phyloP scores from a whole-genome alignment of 202 grass and related monocot genomes.

The Eragrostis tef region DNA sequence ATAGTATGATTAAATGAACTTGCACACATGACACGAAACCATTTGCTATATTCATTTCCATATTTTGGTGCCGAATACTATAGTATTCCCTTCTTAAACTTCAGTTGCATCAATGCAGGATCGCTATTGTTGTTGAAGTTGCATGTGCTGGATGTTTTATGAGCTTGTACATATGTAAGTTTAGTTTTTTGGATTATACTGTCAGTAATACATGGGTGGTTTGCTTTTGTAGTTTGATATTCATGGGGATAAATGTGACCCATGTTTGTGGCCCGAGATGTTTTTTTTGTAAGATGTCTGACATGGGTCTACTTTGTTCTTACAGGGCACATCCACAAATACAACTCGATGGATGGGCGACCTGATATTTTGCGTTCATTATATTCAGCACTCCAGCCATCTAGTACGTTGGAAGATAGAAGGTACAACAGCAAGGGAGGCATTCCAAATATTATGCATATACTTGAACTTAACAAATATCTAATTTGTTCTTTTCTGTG shows the following conservation, averaged over 20 bases:
- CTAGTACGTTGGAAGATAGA: slow-evolving; percentile 70
- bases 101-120: slow-evolving; percentile 56
- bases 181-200: slow-evolving; percentile 33
- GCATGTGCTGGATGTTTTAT: slow-evolving; percentile 83
- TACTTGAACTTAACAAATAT: slow-evolving; percentile 30
- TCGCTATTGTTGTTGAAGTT: slow-evolving; percentile 75
- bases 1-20: neutral
- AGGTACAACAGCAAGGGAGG: slow-evolving; percentile 56
- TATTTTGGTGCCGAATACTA: slow-evolving; percentile 6
- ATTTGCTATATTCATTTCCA: slow-evolving; percentile 1
- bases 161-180: slow-evolving; percentile 91
- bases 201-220: slow-evolving; percentile 17
- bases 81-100: slow-evolving; percentile 25
- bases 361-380: slow-evolving; percentile 91
- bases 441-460: slow-evolving; percentile 15
- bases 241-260: neutral
- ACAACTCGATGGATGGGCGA: slow-evolving; percentile 82
- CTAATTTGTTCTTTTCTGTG: slow-evolving; percentile 13
- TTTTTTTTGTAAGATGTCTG: neutral
- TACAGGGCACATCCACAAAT: slow-evolving; percentile 86
- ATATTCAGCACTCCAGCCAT: slow-evolving; percentile 93
- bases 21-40: neutral
- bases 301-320: slow-evolving; percentile 27
- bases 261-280: neutral
- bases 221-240: slow-evolving; percentile 9